Conservation (phyloP, 2,329 filamentous ascomycete species). For the Raffaelea deltoideospora region DNA sequence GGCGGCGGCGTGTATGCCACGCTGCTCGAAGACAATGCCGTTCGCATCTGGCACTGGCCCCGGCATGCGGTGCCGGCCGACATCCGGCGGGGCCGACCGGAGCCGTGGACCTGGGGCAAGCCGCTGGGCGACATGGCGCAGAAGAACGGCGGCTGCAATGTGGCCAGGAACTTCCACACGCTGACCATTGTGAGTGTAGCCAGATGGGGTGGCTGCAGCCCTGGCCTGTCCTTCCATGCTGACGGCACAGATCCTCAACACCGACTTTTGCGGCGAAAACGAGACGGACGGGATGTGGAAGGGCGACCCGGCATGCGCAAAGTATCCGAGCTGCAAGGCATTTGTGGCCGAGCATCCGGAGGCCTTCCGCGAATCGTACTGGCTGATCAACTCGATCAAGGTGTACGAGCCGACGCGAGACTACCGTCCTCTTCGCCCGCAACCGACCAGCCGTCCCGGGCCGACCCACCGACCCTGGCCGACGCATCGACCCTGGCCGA, state of each 20-base stretch:
- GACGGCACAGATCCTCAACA: slow-evolving; percentile 12
- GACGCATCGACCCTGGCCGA: no score
- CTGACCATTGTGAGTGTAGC: slow-evolving; percentile 35
- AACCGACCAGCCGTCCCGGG: no score
- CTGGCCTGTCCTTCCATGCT: neutral
- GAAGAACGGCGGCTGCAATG: slow-evolving; percentile 30
- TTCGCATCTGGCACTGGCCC: slow-evolving; percentile 30
- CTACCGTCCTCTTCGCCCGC: no score
- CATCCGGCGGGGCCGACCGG: slow-evolving; percentile 21
- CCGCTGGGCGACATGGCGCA: slow-evolving; percentile 20
- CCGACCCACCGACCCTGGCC: no score
- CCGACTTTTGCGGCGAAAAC: slow-evolving; percentile 16
- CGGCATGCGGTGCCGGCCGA: slow-evolving; percentile 22
- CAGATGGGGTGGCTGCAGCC: no score
- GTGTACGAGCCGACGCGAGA: slow-evolving; percentile 23
- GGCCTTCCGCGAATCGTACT: slow-evolving; percentile 42
- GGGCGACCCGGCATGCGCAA: slow-evolving; percentile 7
- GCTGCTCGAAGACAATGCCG: slow-evolving; percentile 19
- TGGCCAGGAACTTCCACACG: slow-evolving; percentile 34
- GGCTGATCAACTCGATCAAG: slow-evolving; percentile 36
- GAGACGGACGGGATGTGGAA: slow-evolving; percentile 8
- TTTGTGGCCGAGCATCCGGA: slow-evolving; percentile 41
- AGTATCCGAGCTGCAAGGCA: slow-evolving; percentile 26
- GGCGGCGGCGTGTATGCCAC: slow-evolving; percentile 27
- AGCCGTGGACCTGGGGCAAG: slow-evolving; percentile 24